Conservation (phyloP, 768 basidiomycete species). For the Mycena haematopus region DNA sequence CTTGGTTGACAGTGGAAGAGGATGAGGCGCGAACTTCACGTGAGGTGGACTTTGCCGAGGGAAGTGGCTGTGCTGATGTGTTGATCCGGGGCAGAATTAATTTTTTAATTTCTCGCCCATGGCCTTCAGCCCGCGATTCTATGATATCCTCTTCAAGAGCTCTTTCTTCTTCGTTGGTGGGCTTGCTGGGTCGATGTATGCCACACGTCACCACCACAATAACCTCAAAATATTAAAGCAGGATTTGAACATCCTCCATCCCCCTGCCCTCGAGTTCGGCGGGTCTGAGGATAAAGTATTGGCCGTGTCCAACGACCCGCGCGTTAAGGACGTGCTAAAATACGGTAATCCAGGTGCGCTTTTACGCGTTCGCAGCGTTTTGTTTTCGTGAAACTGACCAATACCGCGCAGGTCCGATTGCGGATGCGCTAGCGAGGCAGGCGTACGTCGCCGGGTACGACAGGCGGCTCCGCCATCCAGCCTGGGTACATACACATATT, state of each 20-base stretch:
- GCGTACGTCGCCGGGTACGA: constrained; percentile 94
- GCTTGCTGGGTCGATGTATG: constrained; percentile 30
- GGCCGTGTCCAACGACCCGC: constrained; percentile 23
- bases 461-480: constrained; percentile 85
- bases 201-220: constrained; percentile 31
- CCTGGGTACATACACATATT: constrained; percentile 71
- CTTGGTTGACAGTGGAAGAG: neutral
- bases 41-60: neutral
- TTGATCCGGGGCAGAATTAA: neutral
- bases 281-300: constrained; percentile 17
- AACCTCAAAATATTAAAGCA: constrained; percentile 31
- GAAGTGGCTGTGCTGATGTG: neutral
- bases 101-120: constrained; percentile 11
- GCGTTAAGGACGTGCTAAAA: constrained; percentile 55
- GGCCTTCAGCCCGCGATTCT: constrained; percentile 18
- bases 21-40: neutral
- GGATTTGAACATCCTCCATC: constrained; percentile 30
- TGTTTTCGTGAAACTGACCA: neutral
- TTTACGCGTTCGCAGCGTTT: constrained; percentile 5
- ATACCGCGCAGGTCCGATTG: constrained; percentile 71
- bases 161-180: constrained; percentile 27
- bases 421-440: constrained; percentile 78
- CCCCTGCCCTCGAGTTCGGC: constrained; percentile 25
- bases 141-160: constrained; percentile 27
- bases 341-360: constrained; percentile 82